A percentile compares a stretch with the other conserved stretches of the same genome.
Conservation (phyloP, 192 early-diverging fungal species). For the Dimargaris cristalligena region DNA sequence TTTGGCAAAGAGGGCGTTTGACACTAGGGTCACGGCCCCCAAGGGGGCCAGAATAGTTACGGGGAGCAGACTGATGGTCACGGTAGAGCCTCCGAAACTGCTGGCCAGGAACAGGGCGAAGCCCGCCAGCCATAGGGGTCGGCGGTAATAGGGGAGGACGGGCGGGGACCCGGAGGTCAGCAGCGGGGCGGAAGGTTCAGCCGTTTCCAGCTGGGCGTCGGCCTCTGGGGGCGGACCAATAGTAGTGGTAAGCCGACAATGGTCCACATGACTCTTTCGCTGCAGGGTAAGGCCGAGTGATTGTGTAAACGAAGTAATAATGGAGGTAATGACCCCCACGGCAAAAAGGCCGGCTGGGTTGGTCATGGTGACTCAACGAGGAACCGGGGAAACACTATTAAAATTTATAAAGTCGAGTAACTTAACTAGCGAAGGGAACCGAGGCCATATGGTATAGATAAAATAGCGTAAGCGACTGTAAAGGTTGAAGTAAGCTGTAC, state of each 20-base stretch:
- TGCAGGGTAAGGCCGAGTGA: conserved; percentile 60
- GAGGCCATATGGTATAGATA: no score
- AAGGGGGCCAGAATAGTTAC: conserved; percentile 62
- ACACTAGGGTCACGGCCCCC: conserved; percentile 52
- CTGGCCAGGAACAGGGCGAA: conserved; percentile 47
- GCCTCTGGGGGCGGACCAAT: no score
- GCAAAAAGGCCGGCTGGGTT: conserved; percentile 16
- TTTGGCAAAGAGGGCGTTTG: conserved; percentile 58
- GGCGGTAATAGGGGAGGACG: conserved; percentile 24
- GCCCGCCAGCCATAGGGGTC: conserved; percentile 48
- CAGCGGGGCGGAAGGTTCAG: conserved; percentile 9
- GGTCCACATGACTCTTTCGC: conserved; percentile 46
- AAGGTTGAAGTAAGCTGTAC: no score
- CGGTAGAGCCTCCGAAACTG: conserved; percentile 48
- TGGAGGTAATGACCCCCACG: conserved; percentile 38
- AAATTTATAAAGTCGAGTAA: no score
- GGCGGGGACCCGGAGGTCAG: not conserved
- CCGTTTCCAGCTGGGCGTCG: no score
- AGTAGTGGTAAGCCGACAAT: no score
- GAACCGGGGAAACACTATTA: no score
- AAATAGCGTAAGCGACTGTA: no score
- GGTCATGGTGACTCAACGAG: not conserved
- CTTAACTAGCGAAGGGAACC: no score
- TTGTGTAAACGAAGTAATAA: conserved; percentile 50
- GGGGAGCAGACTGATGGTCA: conserved; percentile 59